Base-by-base conservation (phyloP, 495 filamentous ascomycete genomes). In the Umbilicaria muhlenbergii region DNA sequence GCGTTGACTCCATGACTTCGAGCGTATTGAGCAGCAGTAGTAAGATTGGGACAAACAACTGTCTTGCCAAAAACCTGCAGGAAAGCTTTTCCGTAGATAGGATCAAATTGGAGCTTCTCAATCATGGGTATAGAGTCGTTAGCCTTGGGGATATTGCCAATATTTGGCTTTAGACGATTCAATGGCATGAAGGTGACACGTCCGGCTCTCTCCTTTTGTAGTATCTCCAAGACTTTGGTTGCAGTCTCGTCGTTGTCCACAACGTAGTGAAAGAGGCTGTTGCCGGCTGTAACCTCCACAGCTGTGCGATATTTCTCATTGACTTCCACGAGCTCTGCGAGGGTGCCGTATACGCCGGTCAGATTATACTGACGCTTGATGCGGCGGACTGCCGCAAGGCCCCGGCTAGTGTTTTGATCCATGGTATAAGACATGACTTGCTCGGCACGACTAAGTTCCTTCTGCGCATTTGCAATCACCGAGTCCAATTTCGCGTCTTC, bases 171-270 rank as follows among this genome's bases (percentile, higher is more conserved):
- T 33, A 96, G 63, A 16, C 83, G 77, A 41, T 86, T 87, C 10
- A 99, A 67, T 1, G 91, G 91, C 77, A 99, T 86, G 51, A 94
- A 95, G 1, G 92, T 96, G 21, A 96, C 71, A 52, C 91, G 77
- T n/a, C 91, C 91, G 14, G 80, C 75, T 44, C 74, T 80, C 43
- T 80, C 75, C 42, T 81, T 83, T 55, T 86, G 77, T 16, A 99
- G 67, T 12, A 80, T 71, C 51, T 89, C 81, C 12, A 87, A 69
- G 13, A 93, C 77, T 42, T 74, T 74, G 1, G 85, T 83, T 0
- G 86, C 86, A 2, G 89, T 95, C 33, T 81, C 75, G 42, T 88
- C 88, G 34, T 80, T 93, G 58, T 99, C 91, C 37, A 94, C 87
- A 18, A 99, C 85, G 51, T 93, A 92, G 61, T 99, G 85, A 62